Evolutionary conservation across 352 stramenopile genomes (phyloP), one percentile per base, ranked within the genome.

Genomic region (Phytopythium sindhum): DNA sequence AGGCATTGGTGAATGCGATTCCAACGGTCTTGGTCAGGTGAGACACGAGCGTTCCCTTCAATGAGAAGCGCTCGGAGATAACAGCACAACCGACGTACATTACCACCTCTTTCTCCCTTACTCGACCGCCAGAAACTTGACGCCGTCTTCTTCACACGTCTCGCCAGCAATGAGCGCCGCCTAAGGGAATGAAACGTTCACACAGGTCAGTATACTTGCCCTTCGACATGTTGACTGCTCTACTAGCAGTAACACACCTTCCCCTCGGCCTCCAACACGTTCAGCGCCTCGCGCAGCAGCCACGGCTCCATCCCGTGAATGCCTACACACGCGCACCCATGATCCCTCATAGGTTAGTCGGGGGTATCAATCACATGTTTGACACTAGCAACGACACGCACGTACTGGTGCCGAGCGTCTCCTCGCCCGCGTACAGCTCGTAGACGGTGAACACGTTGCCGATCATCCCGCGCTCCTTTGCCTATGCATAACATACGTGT

Each of bases 391-490:
- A 15, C 29, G n/a, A 0, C 17, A 15, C 24, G 56, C 4, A 77
- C 80, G 50, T 65, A 95, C 86, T 89, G 24, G 84, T 84, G 58
- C 81, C 84, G 7, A 91, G 63, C 10, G 86, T 95, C 57, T 95
- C 84, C 60, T 93, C 86, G 45, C 86, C 86, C 12, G 86, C 83
- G 63, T 95, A 92, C 53, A 95, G 69, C 64, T 95, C 86, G 66
- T 92, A 95, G 33, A 95, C 78, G 41, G 86, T 95, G 56, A 90
- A 95, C 19, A 95, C 84, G 35, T 91, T 93, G 53, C 79, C 84
- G 48, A 93, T 26, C 86, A 95, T 95, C 7, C 75, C 82, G 39
- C 83, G 73, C 21, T 86, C 76, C 48, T 79, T 86, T 23, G 84
- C 84, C 86, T 93, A 37, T 0, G n/a, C 14, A 39, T 39, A 39